phyloP scores from a whole-genome alignment of 768 basidiomycete genomes.

The Serpula lacrymans region DNA sequence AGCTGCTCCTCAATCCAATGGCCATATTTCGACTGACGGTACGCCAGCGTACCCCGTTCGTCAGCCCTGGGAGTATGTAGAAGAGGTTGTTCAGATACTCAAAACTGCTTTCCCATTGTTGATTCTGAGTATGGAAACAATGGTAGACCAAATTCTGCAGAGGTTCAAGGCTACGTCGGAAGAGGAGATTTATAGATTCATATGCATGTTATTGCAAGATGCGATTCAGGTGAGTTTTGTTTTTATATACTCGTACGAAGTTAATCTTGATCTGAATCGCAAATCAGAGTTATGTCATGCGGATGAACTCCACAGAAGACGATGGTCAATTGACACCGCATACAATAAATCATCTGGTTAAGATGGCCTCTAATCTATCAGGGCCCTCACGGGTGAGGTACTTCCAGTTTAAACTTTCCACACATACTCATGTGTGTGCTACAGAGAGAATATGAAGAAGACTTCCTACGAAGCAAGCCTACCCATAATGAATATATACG shows the following conservation, averaged over 20 bases:
- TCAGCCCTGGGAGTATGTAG: constrained; percentile 86
- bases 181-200: constrained; percentile 91
- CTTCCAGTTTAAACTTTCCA: not conserved
- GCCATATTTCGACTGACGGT: constrained; percentile 9
- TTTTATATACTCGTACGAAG: not conserved
- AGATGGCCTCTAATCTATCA: constrained; percentile 60
- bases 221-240: constrained; percentile 64
- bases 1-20: constrained; percentile 2
- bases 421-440: constrained; percentile 1
- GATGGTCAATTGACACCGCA: constrained; percentile 58
- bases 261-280: not conserved
- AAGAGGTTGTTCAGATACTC: constrained; percentile 89
- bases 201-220: constrained; percentile 84
- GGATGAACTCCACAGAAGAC: constrained; percentile 65
- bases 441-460: constrained; percentile 87
- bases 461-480: constrained; percentile 79
- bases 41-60: constrained; percentile 38
- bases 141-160: constrained; percentile 90
- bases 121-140: constrained; percentile 92
- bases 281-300: constrained; percentile 60
- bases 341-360: constrained; percentile 53
- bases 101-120: constrained; percentile 96
- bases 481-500: constrained; percentile 84
- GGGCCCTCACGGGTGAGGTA: constrained; percentile 53
- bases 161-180: constrained; percentile 88